phyloP scores from a whole-genome alignment of 768 basidiomycete species.

The Exidia glandulosa region DNA sequence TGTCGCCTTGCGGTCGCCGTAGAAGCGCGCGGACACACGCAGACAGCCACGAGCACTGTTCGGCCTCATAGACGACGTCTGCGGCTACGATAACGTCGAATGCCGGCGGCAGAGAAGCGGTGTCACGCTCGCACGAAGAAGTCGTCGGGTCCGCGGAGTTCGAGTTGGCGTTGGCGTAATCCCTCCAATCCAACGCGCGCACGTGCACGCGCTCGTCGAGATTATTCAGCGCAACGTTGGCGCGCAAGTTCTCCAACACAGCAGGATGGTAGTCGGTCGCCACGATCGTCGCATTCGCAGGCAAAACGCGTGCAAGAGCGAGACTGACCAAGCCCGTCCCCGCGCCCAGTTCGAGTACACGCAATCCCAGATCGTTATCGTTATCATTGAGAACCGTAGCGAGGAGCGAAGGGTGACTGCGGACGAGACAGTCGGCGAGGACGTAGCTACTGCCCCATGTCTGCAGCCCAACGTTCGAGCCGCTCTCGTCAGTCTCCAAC shows the following conservation, averaged over 20 bases:
- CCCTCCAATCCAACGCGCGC: slow-evolving; percentile 32
- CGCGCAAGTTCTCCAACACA: slow-evolving; percentile 35
- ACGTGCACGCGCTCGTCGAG: slow-evolving; percentile 13
- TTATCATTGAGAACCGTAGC: no score
- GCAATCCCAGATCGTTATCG: background rate
- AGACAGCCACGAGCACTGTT: slow-evolving; percentile 37
- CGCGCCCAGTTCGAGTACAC: slow-evolving; percentile 42
- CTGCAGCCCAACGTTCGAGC: slow-evolving; percentile 67
- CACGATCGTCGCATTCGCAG: slow-evolving; percentile 18
- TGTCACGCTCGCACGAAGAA: background rate
- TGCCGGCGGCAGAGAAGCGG: slow-evolving; percentile 4
- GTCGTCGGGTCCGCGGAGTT: background rate
- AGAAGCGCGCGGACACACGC: slow-evolving; percentile 30
- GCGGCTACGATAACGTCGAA: slow-evolving; percentile 45
- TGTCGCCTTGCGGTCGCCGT: slow-evolving; percentile 16
- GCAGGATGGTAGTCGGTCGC: slow-evolving; percentile 40
- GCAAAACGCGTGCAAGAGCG: slow-evolving; percentile 24
- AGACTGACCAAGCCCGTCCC: slow-evolving; percentile 47
- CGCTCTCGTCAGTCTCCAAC: slow-evolving; percentile 51
- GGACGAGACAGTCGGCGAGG: slow-evolving; percentile 29
- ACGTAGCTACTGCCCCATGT: slow-evolving; percentile 85
- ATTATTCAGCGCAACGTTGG: slow-evolving; percentile 32
- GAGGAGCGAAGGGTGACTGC: no score
- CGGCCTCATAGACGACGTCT: slow-evolving; percentile 42
- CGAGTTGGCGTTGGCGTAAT: background rate